phyloP scores from a whole-genome alignment of 1,284 basidiomycete genomes.

The Dichomitus squalens region DNA sequence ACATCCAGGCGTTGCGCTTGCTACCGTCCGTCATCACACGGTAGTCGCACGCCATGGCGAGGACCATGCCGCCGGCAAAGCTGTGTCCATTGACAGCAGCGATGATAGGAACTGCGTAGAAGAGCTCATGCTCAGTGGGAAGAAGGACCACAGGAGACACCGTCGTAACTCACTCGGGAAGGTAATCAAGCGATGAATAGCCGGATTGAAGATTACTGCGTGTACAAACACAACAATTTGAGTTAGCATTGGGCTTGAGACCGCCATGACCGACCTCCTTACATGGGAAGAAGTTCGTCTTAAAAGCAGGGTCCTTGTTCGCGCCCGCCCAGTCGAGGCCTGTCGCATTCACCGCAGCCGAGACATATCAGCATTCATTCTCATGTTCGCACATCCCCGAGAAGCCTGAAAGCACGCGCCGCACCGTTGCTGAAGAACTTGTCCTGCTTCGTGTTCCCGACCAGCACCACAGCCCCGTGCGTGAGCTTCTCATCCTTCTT shows the following conservation, averaged over 20 bases:
- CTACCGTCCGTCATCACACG: conserved; percentile 86
- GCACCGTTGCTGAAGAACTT: conserved; percentile 91
- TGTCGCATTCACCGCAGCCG: conserved; percentile 28
- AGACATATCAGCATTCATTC: background rate
- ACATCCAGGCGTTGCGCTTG: conserved; percentile 80
- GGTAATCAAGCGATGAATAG: conserved; percentile 48
- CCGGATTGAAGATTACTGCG: conserved; percentile 38
- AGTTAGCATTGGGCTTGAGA: too few relatives aligned
- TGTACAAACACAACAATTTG: too few relatives aligned
- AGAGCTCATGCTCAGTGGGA: conserved; percentile 6
- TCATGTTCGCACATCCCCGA: background rate
- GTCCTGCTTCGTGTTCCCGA: conserved; percentile 71
- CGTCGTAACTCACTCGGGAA: conserved; percentile 63
- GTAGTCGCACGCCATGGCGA: conserved; percentile 87
- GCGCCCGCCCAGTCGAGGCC: conserved; percentile 75
- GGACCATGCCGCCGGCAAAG: conserved; percentile 85
- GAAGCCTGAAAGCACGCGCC: background rate
- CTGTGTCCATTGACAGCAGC: conserved; percentile 92
- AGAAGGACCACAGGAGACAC: background rate
- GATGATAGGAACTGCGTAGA: conserved; percentile 69
- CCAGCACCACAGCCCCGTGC: conserved; percentile 76
- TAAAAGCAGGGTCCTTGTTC: conserved; percentile 65
- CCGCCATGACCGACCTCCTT: too few relatives aligned
- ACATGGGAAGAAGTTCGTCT: conserved; percentile 59
- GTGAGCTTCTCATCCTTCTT: conserved; percentile 39